Evolutionary conservation across 495 filamentous ascomycete genomes (phyloP), one percentile per base, ranked within the genome.

Genomic region (Haplographium delicatum): DNA sequence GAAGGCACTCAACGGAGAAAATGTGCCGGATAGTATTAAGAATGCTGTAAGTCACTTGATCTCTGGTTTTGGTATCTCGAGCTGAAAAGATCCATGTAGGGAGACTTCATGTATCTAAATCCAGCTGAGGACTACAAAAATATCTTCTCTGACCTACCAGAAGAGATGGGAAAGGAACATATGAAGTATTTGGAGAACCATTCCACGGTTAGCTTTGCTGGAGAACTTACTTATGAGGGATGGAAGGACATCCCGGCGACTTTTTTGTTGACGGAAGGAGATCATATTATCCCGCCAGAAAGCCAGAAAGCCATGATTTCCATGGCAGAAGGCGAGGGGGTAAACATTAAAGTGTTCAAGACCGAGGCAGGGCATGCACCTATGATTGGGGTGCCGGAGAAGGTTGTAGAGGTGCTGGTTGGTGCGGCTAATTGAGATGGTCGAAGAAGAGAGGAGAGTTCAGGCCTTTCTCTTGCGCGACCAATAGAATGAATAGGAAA

Each of bases 11-110:
- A 19, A 39, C 24, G 47, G 22, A 2, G 31, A 43, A 18, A 9
- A 8, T 45, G 8, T 27, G 23, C 45, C 19, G 30, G 45, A 33
- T 15, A 11, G 10, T 2, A 15, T 37, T 19, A 23, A 28, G n/a
- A 26, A 25, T 44, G 41, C 45, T 37, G 31, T 39, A 27, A 16
- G 47, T 40, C 1, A n/a, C n/a, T n/a, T n/a, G n/a, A n/a, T n/a
- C n/a, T n/a, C n/a, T n/a, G n/a, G n/a, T n/a, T n/a, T n/a, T n/a
- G n/a, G n/a, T n/a, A n/a, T n/a, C n/a, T n/a, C n/a, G n/a, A 48
- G n/a, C 30, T 35, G 4, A 28, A 26, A n/a, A 7, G 34, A 1
- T n/a, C 20, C 9, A 11, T 23, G 3, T 13, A 50, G 47, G 47
- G 37, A 26, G 35, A 50, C 10, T 50, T 40, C 16, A 40, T 18